phyloP scores from a whole-genome alignment of 2,329 filamentous ascomycete genomes.

The Verticillium tricorpus region DNA sequence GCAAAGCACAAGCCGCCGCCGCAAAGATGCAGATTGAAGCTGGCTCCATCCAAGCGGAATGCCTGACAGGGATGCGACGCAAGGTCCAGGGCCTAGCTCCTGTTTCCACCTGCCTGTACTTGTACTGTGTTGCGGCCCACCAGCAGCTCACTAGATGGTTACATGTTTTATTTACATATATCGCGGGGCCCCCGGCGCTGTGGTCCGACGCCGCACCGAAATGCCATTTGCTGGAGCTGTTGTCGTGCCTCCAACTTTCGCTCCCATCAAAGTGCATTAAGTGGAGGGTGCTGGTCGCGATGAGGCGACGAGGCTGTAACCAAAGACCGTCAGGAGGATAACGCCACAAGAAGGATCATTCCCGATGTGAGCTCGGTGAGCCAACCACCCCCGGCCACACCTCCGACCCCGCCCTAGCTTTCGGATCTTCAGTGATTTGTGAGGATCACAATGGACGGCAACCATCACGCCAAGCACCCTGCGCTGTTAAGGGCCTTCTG shows the following conservation, averaged over 20 bases:
- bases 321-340: background rate
- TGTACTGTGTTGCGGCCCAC: no score
- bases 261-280: no score
- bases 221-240: background rate
- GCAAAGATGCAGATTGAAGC: background rate
- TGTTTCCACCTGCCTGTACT: background rate
- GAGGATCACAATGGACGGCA: background rate
- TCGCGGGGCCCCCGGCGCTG: background rate
- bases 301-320: background rate
- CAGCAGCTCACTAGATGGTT: background rate
- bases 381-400: background rate
- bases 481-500: background rate
- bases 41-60: background rate
- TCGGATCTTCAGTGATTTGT: background rate
- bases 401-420: background rate
- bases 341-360: background rate
- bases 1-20: background rate
- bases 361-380: background rate
- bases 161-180: background rate
- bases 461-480: background rate
- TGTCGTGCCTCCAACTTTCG: background rate
- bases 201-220: background rate
- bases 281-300: background rate
- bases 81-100: background rate
- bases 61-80: background rate